Base-by-base conservation (phyloP, 306 rosid genomes). In the Vicia villosa region DNA sequence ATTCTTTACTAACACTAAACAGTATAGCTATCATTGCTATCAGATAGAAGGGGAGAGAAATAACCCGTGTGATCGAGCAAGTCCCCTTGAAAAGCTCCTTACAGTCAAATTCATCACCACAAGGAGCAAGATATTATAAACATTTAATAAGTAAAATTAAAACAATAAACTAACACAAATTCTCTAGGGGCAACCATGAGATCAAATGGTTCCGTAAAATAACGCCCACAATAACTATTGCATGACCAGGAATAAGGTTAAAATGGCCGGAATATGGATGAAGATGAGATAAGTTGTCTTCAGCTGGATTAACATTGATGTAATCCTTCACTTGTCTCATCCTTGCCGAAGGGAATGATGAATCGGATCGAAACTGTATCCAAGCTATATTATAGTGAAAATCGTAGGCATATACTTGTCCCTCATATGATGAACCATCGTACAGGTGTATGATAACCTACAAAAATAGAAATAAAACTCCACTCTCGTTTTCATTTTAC, bases 121-220 rank as follows among this genome's bases (percentile, higher is more conserved):
- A 61, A n/a, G n/a, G n/a, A n/a, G n/a, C 26, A 14, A 26, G 63
- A 24, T 57, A 57, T 28, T 57, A 28, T 57, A 57, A 56, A 56
- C 26, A 56, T 24, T 13, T 56, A 12, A 56, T 26, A 26, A 24
- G 5, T 10, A 26, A 10, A 14, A 26, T 24, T 9, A 26, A 19
- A 56, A 56, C 19, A 13, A 26, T 7, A 30, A 59, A 32, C 42
- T 42, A 4, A 42, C 47, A 1, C 5, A 15, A 42, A 42, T 42
- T 42, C 6, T 4, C 47, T 15, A 6, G 47, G 47, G 13, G 19
- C 19, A 45, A 26, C 65, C 64, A 59, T 59, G 43, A 59, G 26
- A 34, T 59, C 65, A 59, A 59, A 59, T 17, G 45, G 65, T 34
- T 59, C 15, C 22, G 65, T 24, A 59, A 59, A 59, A 59, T 59